phyloP scores from a whole-genome alignment of 371 early-diverging fungal genomes.

The Syncephalastrum sp. region DNA sequence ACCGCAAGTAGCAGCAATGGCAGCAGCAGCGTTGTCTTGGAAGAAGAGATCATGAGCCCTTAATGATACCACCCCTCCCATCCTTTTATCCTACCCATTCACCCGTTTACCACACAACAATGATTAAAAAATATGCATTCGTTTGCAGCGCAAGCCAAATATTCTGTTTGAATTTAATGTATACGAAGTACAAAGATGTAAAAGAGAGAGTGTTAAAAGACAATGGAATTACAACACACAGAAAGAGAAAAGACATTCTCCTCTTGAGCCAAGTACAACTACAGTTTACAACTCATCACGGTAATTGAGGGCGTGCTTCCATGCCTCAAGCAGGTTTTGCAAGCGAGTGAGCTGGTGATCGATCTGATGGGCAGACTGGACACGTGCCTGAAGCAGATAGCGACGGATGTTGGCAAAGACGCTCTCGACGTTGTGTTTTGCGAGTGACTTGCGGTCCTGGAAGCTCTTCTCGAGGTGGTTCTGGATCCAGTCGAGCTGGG shows the following conservation, averaged over 20 bases:
- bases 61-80: too few species aligned
- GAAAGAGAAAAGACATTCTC: too few species aligned
- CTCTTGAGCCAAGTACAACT: too few species aligned
- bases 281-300: too few species aligned
- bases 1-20: constrained; percentile 8
- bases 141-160: too few species aligned
- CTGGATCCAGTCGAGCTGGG: constrained; percentile 42
- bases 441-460: constrained; percentile 22
- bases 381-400: constrained; percentile 31
- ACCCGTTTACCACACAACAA: too few species aligned
- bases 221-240: too few species aligned
- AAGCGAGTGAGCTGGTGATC: constrained; percentile 40
- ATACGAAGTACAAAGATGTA: too few species aligned
- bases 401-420: constrained; percentile 27
- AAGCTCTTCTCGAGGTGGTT: constrained; percentile 33
- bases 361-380: constrained; percentile 35
- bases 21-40: constrained; percentile 4
- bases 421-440: constrained; percentile 28
- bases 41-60: neutral
- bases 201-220: too few species aligned
- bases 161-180: too few species aligned
- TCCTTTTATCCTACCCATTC: too few species aligned
- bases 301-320: constrained; percentile 18
- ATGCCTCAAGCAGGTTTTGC: constrained; percentile 30
- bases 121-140: too few species aligned